These are phyloP conservation scores for Davidsoniella virescens DNA, from an alignment of 2,329 filamentous ascomycete species.

Conservation along the genomic window DNA sequence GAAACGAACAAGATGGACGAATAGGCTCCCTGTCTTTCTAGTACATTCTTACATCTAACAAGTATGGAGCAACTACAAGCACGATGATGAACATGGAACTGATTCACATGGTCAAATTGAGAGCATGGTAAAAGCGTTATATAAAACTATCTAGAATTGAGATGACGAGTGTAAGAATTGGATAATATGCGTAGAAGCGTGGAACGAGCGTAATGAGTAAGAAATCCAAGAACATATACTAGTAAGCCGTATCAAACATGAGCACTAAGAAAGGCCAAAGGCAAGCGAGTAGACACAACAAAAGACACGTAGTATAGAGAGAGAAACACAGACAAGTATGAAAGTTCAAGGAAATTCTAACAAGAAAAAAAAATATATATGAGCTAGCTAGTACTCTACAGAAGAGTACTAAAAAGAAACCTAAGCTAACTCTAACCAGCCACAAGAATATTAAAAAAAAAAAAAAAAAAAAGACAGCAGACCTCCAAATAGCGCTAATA, in stretches of 20 bases:
- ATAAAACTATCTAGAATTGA: neutral
- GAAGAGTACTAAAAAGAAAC: conserved; percentile 8
- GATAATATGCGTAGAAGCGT: no score
- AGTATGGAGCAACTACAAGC: neutral
- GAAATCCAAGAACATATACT: neutral
- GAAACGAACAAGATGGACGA: neutral
- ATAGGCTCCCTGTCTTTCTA: conserved; percentile 1
- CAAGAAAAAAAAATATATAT: neutral
- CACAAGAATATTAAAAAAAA: no score
- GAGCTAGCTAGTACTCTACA: neutral
- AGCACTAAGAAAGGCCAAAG: neutral
- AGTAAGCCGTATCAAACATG: neutral
- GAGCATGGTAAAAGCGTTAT: no score
- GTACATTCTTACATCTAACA: neutral
- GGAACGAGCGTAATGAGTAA: no score
- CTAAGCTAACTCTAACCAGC: neutral
- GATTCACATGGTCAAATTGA: no score
- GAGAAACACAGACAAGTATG: no score
- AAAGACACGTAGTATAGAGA: no score
- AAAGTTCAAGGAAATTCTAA: neutral
- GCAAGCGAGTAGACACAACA: neutral
- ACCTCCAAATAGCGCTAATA: neutral
- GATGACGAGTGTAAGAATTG: no score
- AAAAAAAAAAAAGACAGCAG: neutral
- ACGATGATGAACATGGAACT: no score